phyloP scores from a whole-genome alignment of 495 filamentous ascomycete species.

The Xylaria castorea region DNA sequence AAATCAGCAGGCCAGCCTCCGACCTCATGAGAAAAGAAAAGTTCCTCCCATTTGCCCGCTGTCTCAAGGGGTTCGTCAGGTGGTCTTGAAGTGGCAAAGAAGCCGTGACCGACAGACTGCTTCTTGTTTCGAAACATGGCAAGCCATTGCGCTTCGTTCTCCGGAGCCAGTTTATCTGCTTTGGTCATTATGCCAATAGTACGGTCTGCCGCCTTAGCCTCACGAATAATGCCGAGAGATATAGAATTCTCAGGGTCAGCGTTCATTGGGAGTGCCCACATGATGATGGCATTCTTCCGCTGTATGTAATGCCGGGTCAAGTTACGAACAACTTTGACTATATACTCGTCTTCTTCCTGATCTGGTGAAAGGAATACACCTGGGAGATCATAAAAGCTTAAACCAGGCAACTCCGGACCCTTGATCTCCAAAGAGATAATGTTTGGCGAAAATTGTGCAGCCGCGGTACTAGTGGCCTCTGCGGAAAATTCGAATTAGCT shows the following conservation, averaged over 20 bases:
- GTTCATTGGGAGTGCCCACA: slow-evolving; percentile 78
- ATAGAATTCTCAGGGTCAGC: slow-evolving; percentile 73
- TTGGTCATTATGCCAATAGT: slow-evolving; percentile 84
- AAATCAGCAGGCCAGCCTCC: slow-evolving; percentile 55
- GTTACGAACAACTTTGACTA: slow-evolving; percentile 71
- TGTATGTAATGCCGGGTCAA: slow-evolving; percentile 71
- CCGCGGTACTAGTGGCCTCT: slow-evolving; percentile 42
- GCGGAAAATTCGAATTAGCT: slow-evolving; percentile 3
- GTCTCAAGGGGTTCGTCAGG: slow-evolving; percentile 55
- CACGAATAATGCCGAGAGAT: slow-evolving; percentile 67
- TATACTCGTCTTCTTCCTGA: slow-evolving; percentile 65
- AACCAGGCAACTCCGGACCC: slow-evolving; percentile 67
- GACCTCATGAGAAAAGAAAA: slow-evolving; percentile 60
- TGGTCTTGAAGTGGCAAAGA: slow-evolving; percentile 64
- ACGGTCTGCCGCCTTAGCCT: slow-evolving; percentile 62
- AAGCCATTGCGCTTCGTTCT: slow-evolving; percentile 61
- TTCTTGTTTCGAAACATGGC: slow-evolving; percentile 62
- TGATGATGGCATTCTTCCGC: slow-evolving; percentile 69
- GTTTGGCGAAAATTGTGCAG: slow-evolving; percentile 79
- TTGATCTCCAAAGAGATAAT: slow-evolving; percentile 76
- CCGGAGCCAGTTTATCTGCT: slow-evolving; percentile 67
- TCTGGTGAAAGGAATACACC: slow-evolving; percentile 75
- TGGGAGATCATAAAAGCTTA: slow-evolving; percentile 82
- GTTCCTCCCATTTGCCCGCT: slow-evolving; percentile 63
- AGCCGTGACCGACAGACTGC: slow-evolving; percentile 67